Conservation (phyloP, 2,329 filamentous ascomycete genomes). For the Coniochaeta sp. region DNA sequence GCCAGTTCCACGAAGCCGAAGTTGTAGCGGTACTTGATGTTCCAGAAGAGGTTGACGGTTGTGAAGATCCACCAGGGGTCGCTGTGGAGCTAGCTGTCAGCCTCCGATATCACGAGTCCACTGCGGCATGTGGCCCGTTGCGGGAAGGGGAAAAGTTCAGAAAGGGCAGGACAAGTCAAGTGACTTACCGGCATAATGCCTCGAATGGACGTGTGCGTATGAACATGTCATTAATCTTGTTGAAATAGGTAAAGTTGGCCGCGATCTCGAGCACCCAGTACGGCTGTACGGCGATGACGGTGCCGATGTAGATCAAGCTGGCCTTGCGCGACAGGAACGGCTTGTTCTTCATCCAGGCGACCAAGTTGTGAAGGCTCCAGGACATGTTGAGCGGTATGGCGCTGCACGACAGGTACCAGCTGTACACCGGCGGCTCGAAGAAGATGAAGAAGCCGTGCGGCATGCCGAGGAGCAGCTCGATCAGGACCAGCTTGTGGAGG, state of each 20-base stretch:
- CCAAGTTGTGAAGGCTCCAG: constrained; percentile 58
- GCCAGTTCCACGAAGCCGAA: constrained; percentile 51
- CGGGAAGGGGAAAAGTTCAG: neutral
- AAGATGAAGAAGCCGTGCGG: constrained; percentile 55
- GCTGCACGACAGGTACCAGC: constrained; percentile 56
- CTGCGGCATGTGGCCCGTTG: no score
- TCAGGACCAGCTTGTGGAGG: constrained; percentile 41
- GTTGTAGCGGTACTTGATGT: constrained; percentile 55
- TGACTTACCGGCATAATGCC: constrained; percentile 45
- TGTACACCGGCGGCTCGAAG: constrained; percentile 40
- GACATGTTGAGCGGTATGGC: constrained; percentile 55
- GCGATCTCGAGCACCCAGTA: constrained; percentile 61
- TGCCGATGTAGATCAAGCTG: constrained; percentile 49
- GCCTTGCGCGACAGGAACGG: constrained; percentile 46
- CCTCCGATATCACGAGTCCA: constrained; percentile 3
- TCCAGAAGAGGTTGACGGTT: constrained; percentile 50
- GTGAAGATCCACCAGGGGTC: constrained; percentile 66
- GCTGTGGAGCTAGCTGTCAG: constrained; percentile 17
- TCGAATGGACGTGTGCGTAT: constrained; percentile 49
- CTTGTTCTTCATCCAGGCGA: constrained; percentile 60
- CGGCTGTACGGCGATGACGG: constrained; percentile 49
- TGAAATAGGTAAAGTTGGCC: constrained; percentile 59
- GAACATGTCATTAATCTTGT: constrained; percentile 45
- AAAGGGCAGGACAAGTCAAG: constrained; percentile 1
- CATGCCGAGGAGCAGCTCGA: constrained; percentile 41